Evolutionary conservation across 495 filamentous ascomycete genomes (phyloP).

Genomic region (Lentithecium fluviatile): DNA sequence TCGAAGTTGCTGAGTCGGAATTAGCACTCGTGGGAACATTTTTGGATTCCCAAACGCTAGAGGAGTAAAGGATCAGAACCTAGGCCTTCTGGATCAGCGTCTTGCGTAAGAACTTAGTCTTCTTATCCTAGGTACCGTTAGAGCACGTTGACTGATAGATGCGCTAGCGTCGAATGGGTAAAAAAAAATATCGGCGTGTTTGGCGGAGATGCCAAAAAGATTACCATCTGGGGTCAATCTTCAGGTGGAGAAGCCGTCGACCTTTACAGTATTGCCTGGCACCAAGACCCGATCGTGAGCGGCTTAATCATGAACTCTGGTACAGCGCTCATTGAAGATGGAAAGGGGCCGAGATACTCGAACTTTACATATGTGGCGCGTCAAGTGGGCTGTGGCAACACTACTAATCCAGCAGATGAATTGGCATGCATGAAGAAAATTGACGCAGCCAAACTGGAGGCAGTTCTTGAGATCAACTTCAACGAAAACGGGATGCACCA

Average conservation of each 20-base stretch:
- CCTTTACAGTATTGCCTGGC: slow-evolving; percentile 23
- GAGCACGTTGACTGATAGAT: background rate
- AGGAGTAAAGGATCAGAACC: background rate
- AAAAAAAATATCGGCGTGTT: slow-evolving; percentile 17
- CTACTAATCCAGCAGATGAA: slow-evolving; percentile 41
- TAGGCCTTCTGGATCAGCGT: background rate
- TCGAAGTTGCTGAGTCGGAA: background rate
- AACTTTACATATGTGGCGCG: slow-evolving; percentile 50
- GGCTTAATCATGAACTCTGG: slow-evolving; percentile 36
- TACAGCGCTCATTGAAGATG: slow-evolving; percentile 13
- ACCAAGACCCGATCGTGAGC: slow-evolving; percentile 38
- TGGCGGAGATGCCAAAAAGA: slow-evolving; percentile 41
- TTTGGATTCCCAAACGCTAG: background rate
- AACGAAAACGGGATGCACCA: no score
- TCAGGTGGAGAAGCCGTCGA: slow-evolving; percentile 33
- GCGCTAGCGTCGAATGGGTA: background rate
- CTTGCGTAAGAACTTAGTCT: background rate
- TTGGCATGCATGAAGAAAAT: slow-evolving; percentile 51
- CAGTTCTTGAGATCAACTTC: slow-evolving; percentile 42
- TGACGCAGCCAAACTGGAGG: slow-evolving; percentile 42
- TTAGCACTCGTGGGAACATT: slow-evolving; percentile 55
- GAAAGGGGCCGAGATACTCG: slow-evolving; percentile 9
- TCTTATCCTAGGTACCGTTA: background rate
- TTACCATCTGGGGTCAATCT: slow-evolving; percentile 39
- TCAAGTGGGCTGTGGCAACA: slow-evolving; percentile 48